Evolutionary conservation across 352 stramenopile species (phyloP), one percentile per base, ranked within the genome.

Genomic region (Bremia lactucae): DNA sequence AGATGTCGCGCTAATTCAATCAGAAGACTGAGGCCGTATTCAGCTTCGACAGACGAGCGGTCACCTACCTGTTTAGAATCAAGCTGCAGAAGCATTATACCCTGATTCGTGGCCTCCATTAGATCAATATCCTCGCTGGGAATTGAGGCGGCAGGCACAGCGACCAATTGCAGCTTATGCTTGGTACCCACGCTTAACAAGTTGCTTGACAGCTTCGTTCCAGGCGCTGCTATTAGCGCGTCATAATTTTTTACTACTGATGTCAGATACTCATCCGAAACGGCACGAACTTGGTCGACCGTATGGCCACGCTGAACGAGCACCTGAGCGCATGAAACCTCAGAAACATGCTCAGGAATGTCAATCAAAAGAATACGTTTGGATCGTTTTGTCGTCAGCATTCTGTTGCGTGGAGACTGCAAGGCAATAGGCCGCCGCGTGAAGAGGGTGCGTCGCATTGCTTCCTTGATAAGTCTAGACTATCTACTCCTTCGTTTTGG

Each of bases 1-100:
- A 90, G 55, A 33, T 83, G 57, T 22, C 73, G 69, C 16, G 59
- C 68, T 33, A 87, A 46, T 41, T 87, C 67, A 16, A 87, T 66
- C 24, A 87, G 51, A 20, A 87, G 48, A 45, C 59, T 80, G 10
- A 87, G 49, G 1, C 65, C 71, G 25, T 77, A 65, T 57, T 87
- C 78, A 7, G 78, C 75, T 43, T 87, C 78, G 18, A 86, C 78
- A 7, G 73, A 83, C 35, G 76, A 81, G 38, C 71, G 64, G 51
- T 85, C 78, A 9, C 70, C 69, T 15, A 77, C 55, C 42, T 87
- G 75, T 43, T 84, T 87, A 26, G 69, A 59, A 37, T 86, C 73
- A 24, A 90, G 60, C 48, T 90, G 72, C 47, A 87, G 62, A 47
- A 90, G 45, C 64, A 90, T 59, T 4, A 90, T 55, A 23, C 72